Evolutionary conservation across 805 yeast species (phyloP).

Genomic region (Peterozyma xylosa): DNA sequence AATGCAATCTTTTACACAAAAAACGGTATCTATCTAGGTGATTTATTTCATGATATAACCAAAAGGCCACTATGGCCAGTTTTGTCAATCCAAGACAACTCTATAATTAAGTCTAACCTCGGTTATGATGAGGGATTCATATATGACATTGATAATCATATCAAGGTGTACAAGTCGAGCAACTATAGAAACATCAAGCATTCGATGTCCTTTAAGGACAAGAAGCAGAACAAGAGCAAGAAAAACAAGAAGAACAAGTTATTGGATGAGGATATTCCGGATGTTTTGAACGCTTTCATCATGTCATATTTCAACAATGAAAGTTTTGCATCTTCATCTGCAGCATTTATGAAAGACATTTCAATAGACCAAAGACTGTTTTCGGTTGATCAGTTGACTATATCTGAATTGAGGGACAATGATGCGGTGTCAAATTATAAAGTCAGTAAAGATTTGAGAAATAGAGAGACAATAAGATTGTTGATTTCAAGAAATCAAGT

Average conservation of each 20-base stretch:
- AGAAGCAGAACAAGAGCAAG: neutral
- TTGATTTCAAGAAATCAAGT: constrained; percentile 35
- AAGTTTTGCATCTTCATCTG: constrained; percentile 49
- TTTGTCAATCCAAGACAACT: constrained; percentile 36
- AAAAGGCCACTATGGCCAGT: constrained; percentile 37
- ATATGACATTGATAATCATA: constrained; percentile 42
- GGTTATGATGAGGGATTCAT: constrained; percentile 36
- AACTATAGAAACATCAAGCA: constrained; percentile 14
- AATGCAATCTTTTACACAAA: constrained; percentile 68
- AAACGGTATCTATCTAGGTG: constrained; percentile 63
- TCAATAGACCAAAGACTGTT: constrained; percentile 18
- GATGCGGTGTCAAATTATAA: constrained; percentile 22
- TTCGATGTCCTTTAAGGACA: constrained; percentile 4
- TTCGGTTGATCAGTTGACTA: neutral
- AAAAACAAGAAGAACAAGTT: constrained; percentile 3
- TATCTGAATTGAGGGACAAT: constrained; percentile 17
- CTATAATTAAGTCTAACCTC: constrained; percentile 42
- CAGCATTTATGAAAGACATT: constrained; percentile 42
- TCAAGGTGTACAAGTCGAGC: constrained; percentile 26
- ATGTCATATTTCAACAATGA: constrained; percentile 47
- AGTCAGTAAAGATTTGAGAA: constrained; percentile 23
- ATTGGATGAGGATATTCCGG: constrained; percentile 15
- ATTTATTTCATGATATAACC: constrained; percentile 41
- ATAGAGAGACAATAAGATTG: constrained; percentile 32
- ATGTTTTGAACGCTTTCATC: constrained; percentile 26